Conservation (phyloP, 257 asterid genomes). For the Euphrasia confusa region DNA sequence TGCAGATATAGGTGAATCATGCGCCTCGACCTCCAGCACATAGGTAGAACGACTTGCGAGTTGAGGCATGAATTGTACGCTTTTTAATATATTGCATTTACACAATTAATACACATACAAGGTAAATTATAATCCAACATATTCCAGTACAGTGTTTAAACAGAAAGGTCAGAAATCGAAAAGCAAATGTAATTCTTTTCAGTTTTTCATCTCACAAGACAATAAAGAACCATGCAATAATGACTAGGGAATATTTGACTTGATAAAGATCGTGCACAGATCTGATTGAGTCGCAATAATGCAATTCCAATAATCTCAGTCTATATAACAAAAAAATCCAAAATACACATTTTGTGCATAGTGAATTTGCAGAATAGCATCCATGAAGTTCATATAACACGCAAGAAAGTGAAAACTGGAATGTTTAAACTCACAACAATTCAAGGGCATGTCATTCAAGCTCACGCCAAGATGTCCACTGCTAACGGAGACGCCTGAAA, state of each 20-base stretch:
- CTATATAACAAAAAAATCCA: too few species aligned
- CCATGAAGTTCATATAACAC: too few species aligned
- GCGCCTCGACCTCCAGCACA: too few species aligned
- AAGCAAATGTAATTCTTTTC: not conserved
- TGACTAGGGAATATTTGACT: too few species aligned
- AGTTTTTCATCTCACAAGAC: conserved; percentile 16
- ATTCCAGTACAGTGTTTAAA: conserved; percentile 4
- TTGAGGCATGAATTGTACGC: too few species aligned
- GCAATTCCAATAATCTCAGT: conserved; percentile 11
- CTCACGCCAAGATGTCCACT: conserved; percentile 77
- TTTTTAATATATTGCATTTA: too few species aligned
- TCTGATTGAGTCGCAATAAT: not conserved
- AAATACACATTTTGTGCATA: too few species aligned
- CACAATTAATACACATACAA: not conserved
- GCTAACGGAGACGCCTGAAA: conserved; percentile 70
- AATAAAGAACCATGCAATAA: too few species aligned
- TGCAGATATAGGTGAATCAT: too few species aligned
- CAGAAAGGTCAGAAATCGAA: conserved; percentile 16
- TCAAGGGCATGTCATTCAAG: conserved; percentile 73
- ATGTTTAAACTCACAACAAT: conserved; percentile 63
- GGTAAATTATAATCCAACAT: not conserved
- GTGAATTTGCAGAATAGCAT: too few species aligned
- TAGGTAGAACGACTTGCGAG: not conserved
- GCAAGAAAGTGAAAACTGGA: not conserved
- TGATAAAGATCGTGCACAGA: too few species aligned